Base-by-base conservation (phyloP, 2,329 filamentous ascomycete species). In the Colletotrichum echinochloae region DNA sequence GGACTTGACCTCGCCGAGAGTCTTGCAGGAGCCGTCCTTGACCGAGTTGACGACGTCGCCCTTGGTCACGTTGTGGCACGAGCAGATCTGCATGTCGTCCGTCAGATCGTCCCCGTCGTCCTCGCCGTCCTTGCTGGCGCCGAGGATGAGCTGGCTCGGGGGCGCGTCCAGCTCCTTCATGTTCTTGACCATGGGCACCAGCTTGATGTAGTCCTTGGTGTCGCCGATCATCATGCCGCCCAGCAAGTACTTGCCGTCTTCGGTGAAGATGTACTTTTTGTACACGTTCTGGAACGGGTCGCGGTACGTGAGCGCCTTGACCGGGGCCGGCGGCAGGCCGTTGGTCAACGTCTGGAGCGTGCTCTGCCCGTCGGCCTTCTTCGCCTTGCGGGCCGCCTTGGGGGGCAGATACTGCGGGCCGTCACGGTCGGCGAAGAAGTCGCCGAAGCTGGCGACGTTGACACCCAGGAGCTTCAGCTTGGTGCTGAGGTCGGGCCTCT, bases 221-320 rank as follows among this genome's bases (percentile, higher is more conserved):
- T 97, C 94, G 48, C 94, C 95, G 72, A 97, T 96, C 94, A 97
- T 97, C 94, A 97, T 97, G 5, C 94, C 95, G n/a, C 94, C 94
- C 0, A 97, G 88, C 1, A 97, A 84, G 76, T 95, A 95, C 79
- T 97, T 97, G 33, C 94, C 94, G 77, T 97, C 95, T 77, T 91
- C 84, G 0, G 94, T 97, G 77, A 97, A 97, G 14, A 97, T 83
- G 79, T 96, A 97, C 78, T 97, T 97, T 80, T 97, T 97, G 83
- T 97, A 97, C 1, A 97, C 89, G 57, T 94, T 91, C 66, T 90
- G 88, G 78, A 97, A 97, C 0, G 94, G 94, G 76, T 97, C 94
- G 72, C 92, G 94, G 83, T 97, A 97, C 0, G 92, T 95, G 51
- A 97, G 83, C 0, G 94, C 91, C 81, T 97, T 97, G 75, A 97